phyloP scores from a whole-genome alignment of 768 basidiomycete genomes.

The Mycena haematopus region DNA sequence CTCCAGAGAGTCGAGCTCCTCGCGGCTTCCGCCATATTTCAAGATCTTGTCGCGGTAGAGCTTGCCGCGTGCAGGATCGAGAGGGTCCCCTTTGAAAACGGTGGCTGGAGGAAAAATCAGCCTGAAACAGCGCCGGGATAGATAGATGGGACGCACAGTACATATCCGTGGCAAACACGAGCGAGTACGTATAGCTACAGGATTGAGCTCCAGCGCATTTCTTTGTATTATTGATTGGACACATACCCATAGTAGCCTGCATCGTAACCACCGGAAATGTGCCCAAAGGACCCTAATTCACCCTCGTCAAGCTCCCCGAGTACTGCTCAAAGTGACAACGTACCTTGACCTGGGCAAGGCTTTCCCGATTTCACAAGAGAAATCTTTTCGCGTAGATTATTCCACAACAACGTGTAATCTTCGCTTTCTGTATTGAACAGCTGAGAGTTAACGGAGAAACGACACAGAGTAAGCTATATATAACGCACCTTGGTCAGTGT shows the following conservation, averaged over 20 bases:
- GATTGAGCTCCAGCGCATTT: background rate
- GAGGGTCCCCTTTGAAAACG: slow-evolving; percentile 81
- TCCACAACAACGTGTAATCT: slow-evolving; percentile 86
- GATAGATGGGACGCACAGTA: slow-evolving; percentile 43
- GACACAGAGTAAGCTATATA: background rate
- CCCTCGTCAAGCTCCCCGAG: background rate
- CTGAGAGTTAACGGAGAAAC: background rate
- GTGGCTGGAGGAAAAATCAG: slow-evolving; percentile 48
- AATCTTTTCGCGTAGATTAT: slow-evolving; percentile 68
- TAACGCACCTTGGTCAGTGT: slow-evolving; percentile 65
- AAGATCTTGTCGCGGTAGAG: slow-evolving; percentile 81
- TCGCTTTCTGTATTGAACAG: slow-evolving; percentile 47
- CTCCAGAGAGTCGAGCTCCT: slow-evolving; percentile 82
- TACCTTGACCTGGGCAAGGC: slow-evolving; percentile 69
- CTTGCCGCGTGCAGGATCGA: slow-evolving; percentile 70
- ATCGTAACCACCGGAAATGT: slow-evolving; percentile 71
- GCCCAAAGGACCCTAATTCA: slow-evolving; percentile 66
- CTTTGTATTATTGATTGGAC: background rate
- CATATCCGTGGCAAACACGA: slow-evolving; percentile 68
- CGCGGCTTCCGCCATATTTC: slow-evolving; percentile 74
- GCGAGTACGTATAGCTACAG: slow-evolving; percentile 69
- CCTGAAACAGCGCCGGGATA: background rate
- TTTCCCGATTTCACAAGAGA: slow-evolving; percentile 71
- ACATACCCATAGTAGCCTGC: slow-evolving; percentile 70
- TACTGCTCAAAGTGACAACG: too few species aligned